These are phyloP conservation scores for Schwanniomyces vanrijiae DNA, from an alignment of 805 yeast species.

Conservation along the genomic window DNA sequence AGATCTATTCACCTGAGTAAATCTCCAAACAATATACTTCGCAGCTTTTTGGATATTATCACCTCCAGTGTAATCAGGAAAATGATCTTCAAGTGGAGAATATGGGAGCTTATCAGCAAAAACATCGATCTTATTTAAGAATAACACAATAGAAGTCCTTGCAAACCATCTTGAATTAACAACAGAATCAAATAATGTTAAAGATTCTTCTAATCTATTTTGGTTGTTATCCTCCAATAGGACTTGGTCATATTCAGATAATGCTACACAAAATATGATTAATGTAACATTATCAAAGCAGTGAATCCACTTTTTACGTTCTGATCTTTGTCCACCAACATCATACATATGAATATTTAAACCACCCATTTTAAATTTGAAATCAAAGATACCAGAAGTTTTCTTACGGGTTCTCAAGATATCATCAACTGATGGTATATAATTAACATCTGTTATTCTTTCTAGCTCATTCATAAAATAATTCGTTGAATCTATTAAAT, in stretches of 20 bases:
- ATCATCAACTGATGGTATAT: conserved; percentile 74
- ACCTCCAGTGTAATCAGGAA: conserved; percentile 94
- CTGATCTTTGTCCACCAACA: conserved; percentile 96
- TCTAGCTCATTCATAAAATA: conserved; percentile 70
- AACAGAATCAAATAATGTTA: conserved; percentile 84
- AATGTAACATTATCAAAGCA: conserved; percentile 91
- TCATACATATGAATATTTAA: conserved; percentile 55
- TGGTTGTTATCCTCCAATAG: conserved; percentile 74
- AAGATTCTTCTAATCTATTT: conserved; percentile 77
- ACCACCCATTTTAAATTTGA: conserved; percentile 72
- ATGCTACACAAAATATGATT: conserved; percentile 86
- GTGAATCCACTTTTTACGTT: conserved; percentile 96
- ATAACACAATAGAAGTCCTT: conserved; percentile 80
- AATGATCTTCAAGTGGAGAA: conserved; percentile 78
- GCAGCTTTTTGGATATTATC: conserved; percentile 86
- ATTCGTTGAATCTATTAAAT: conserved; percentile 80
- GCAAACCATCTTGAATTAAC: conserved; percentile 93
- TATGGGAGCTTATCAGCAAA: conserved; percentile 81
- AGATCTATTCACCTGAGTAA: conserved; percentile 79
- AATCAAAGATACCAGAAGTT: conserved; percentile 89
- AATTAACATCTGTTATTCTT: conserved; percentile 58
- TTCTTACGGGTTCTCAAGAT: conserved; percentile 85
- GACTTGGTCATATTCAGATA: conserved; percentile 88
- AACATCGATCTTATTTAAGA: conserved; percentile 86
- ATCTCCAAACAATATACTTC: conserved; percentile 87